These are phyloP conservation scores for Scutellaria baicalensis DNA, from an alignment of 257 asterid species.

Conservation along the genomic window DNA sequence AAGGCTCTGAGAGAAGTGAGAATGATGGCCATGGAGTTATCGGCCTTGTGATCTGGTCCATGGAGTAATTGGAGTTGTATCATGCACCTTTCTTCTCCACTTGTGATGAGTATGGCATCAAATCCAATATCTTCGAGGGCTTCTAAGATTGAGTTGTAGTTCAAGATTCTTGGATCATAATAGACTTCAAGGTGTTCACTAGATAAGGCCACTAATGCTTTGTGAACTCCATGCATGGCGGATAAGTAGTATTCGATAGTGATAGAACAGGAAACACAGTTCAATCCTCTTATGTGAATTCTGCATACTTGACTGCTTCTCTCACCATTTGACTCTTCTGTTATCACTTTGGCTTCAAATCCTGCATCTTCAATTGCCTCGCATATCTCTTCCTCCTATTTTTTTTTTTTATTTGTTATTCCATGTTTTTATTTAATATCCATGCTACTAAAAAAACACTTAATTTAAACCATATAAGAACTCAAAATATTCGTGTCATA, in stretches of 20 bases:
- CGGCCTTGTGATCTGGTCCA: slow-evolving; percentile 22
- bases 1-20: slow-evolving; percentile 28
- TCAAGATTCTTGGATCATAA: slow-evolving; percentile 35
- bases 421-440: background rate
- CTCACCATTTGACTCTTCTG: slow-evolving; percentile 24
- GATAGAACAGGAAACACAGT: slow-evolving; percentile 50
- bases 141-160: slow-evolving; percentile 23
- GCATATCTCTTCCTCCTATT: slow-evolving; percentile 44
- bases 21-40: slow-evolving; percentile 21
- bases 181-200: slow-evolving; percentile 34
- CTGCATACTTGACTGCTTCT: slow-evolving; percentile 32
- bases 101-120: slow-evolving; percentile 35
- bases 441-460: background rate
- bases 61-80: slow-evolving; percentile 39
- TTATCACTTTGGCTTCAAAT: slow-evolving; percentile 33
- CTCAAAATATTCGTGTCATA: too few relatives aligned
- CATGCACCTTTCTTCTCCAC: slow-evolving; percentile 24
- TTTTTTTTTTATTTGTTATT: background rate
- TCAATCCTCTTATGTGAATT: slow-evolving; percentile 38
- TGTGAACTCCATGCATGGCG: slow-evolving; percentile 35
- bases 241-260: slow-evolving; percentile 45
- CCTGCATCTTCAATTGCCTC: slow-evolving; percentile 58
- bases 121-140: slow-evolving; percentile 42
- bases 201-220: slow-evolving; percentile 43
- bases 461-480: too few relatives aligned